phyloP scores from a whole-genome alignment of 495 filamentous ascomycete species.

The Chaetomium tenue region DNA sequence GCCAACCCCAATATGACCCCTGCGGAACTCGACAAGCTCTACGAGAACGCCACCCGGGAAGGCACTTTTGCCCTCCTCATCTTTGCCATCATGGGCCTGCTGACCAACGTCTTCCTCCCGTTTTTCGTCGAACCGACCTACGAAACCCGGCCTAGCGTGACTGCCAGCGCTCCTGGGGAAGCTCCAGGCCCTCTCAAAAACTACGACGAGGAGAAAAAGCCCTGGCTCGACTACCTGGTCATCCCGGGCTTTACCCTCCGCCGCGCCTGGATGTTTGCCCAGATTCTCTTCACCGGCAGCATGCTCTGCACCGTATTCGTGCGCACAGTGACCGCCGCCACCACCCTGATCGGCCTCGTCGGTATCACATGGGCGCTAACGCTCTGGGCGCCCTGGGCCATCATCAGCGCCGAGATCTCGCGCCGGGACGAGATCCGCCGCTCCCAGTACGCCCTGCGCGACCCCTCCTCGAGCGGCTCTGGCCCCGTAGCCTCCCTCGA shows the following conservation, averaged over 20 bases:
- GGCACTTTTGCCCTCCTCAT: slow-evolving; percentile 85
- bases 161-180: slow-evolving; percentile 26
- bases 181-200: slow-evolving; percentile 28
- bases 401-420: slow-evolving; percentile 83
- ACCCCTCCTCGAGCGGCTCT: slow-evolving; percentile 25
- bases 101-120: slow-evolving; percentile 75
- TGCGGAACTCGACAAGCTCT: slow-evolving; percentile 69
- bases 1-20: slow-evolving; percentile 71
- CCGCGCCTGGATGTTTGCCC: slow-evolving; percentile 78
- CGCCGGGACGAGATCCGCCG: slow-evolving; percentile 70
- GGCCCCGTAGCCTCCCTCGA: slow-evolving; percentile 28
- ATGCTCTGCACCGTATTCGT: slow-evolving; percentile 84
- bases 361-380: slow-evolving; percentile 88
- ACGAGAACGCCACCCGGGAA: slow-evolving; percentile 77
- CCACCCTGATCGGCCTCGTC: slow-evolving; percentile 69
- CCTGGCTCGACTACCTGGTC: slow-evolving; percentile 57
- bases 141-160: slow-evolving; percentile 39
- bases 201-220: slow-evolving; percentile 37
- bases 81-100: slow-evolving; percentile 77
- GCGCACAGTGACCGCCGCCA: slow-evolving; percentile 61
- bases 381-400: slow-evolving; percentile 87
- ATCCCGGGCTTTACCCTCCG: slow-evolving; percentile 81
- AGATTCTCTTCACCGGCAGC: slow-evolving; percentile 70
- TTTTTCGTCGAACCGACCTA: slow-evolving; percentile 78
- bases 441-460: slow-evolving; percentile 39